Evolutionary conservation across 176 grass and related monocot genomes (phyloP).

Genomic region (Ensete ventricosum): DNA sequence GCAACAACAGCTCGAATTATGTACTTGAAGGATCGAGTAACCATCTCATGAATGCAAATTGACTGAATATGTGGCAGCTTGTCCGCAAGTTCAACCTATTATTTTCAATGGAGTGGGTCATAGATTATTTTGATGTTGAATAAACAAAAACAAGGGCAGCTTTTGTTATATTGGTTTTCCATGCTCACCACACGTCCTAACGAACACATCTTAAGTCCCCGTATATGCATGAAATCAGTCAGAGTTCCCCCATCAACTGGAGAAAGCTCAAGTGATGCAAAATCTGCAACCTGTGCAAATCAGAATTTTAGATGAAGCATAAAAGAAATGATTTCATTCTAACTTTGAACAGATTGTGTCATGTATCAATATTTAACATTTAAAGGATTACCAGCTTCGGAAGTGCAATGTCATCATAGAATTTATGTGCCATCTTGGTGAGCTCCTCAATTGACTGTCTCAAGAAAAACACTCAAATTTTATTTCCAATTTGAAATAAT

Average conservation of each 20-base stretch:
- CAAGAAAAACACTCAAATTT: not conserved
- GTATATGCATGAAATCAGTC: conserved; percentile 98
- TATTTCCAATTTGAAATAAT: too few relatives aligned
- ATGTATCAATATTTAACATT: not conserved
- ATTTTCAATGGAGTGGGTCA: conserved; percentile 7
- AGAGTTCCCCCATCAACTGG: conserved; percentile 97
- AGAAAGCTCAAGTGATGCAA: conserved; percentile 98
- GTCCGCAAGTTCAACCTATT: conserved; percentile 85
- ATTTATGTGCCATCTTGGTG: conserved; percentile 73
- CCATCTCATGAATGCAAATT: conserved; percentile 99
- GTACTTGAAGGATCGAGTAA: conserved; percentile 89
- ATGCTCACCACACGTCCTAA: conserved; percentile 74
- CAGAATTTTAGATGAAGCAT: not conserved
- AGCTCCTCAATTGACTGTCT: conserved; percentile 79
- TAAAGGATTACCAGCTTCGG: conserved; percentile 75
- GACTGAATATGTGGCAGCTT: conserved; percentile 97
- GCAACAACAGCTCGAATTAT: conserved; percentile 85
- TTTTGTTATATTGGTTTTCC: not conserved
- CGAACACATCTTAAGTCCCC: conserved; percentile 85
- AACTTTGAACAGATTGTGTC: not conserved
- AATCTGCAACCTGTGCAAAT: conserved; percentile 75
- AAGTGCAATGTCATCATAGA: conserved; percentile 86
- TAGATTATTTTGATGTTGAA: not conserved
- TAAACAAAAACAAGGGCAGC: not conserved
- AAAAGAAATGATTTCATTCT: not conserved